These are phyloP conservation scores for Ceratocystis huliohia DNA, from an alignment of 2,329 filamentous ascomycete genomes.

Conservation along the genomic window DNA sequence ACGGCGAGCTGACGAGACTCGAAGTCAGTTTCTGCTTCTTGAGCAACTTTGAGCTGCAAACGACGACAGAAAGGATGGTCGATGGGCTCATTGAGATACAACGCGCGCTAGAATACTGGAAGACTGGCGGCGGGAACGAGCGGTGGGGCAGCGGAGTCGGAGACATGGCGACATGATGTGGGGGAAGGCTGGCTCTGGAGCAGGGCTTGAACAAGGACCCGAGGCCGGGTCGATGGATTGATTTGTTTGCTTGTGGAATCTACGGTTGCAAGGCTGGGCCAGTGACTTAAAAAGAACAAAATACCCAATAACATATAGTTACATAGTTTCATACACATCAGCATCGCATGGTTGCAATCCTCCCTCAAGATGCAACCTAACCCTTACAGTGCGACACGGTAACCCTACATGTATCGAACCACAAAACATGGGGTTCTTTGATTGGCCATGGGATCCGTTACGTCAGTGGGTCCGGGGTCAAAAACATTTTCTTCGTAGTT, in stretches of 20 bases:
- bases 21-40: slow-evolving; percentile 86
- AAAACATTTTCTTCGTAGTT: not conserved
- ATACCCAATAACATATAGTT: not conserved
- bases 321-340: not conserved
- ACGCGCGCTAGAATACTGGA: slow-evolving; percentile 2
- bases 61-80: slow-evolving; percentile 42
- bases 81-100: slow-evolving; percentile 4
- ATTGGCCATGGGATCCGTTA: not conserved
- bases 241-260: not conserved
- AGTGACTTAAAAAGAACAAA: not conserved
- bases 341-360: not conserved
- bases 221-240: too few species aligned
- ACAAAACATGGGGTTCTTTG: not conserved
- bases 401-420: not conserved
- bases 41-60: slow-evolving; percentile 65
- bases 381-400: not conserved
- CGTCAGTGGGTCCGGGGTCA: not conserved
- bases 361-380: not conserved
- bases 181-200: not conserved
- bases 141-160: not conserved
- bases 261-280: not conserved
- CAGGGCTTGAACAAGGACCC: too few species aligned
- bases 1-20: slow-evolving; percentile 64
- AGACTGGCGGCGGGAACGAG: not conserved
- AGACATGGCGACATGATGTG: not conserved